Evolutionary conservation across 768 basidiomycete genomes (phyloP).

Genomic region (Dictyophora rubrovolvata): DNA sequence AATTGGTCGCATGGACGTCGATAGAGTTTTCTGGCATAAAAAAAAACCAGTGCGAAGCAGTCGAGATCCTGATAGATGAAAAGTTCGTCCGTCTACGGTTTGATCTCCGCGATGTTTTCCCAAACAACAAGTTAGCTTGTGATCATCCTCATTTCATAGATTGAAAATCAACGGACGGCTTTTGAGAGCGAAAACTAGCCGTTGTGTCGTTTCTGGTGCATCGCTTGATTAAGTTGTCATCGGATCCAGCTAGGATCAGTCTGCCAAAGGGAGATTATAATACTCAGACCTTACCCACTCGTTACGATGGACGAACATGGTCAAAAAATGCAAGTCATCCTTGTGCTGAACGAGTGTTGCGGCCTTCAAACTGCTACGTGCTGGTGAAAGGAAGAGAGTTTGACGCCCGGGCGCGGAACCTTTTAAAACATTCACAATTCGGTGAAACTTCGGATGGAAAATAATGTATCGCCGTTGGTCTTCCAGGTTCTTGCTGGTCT

Average conservation of each 20-base stretch:
- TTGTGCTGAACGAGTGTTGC: neutral
- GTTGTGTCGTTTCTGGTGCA: neutral
- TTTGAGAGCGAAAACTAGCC: neutral
- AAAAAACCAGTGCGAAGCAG: no score
- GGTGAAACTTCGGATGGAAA: no score
- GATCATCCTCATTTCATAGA: neutral
- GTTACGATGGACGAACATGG: neutral
- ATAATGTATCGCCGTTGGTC: no score
- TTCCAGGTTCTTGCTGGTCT: no score
- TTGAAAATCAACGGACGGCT: neutral
- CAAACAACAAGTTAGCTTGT: neutral
- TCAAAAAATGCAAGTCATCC: neutral
- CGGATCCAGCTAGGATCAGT: neutral
- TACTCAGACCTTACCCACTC: neutral
- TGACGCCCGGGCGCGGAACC: neutral
- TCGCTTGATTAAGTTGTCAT: neutral
- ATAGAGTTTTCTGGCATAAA: neutral
- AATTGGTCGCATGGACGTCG: neutral
- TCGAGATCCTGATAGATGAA: no score
- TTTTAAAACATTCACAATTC: no score
- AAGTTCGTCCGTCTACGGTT: no score
- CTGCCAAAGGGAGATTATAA: neutral
- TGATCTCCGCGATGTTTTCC: neutral
- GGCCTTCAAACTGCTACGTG: neutral
- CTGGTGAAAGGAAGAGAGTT: neutral